Evolutionary conservation across 352 stramenopile species (phyloP).

Genomic region (Pythium plurisporium): DNA sequence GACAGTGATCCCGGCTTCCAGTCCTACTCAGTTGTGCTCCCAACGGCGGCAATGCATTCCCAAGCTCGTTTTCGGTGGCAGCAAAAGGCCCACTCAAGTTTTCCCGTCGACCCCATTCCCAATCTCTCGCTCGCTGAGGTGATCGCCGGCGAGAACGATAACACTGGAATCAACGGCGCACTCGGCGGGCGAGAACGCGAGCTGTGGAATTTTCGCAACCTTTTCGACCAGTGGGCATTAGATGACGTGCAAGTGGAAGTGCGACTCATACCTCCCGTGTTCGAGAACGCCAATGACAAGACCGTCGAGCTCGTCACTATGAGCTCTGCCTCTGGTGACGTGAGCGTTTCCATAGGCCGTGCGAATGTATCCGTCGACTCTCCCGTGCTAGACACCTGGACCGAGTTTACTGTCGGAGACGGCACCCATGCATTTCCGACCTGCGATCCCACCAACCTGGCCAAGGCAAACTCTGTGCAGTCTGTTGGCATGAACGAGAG

Average conservation of each 20-base stretch:
- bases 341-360: constrained; percentile 16
- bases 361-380: constrained; percentile 35
- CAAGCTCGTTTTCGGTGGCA: constrained; percentile 52
- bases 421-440: constrained; percentile 54
- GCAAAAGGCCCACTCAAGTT: constrained; percentile 68
- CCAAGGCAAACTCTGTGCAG: not conserved
- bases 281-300: constrained; percentile 16
- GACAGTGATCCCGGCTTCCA: not conserved
- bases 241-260: constrained; percentile 57
- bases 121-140: constrained; percentile 26
- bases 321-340: not conserved
- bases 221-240: constrained; percentile 74
- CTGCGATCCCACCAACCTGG: constrained; percentile 19
- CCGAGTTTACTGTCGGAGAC: constrained; percentile 39
- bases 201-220: constrained; percentile 58
- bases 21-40: constrained; percentile 34
- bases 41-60: constrained; percentile 37
- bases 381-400: constrained; percentile 40
- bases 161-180: constrained; percentile 30
- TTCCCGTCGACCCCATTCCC: constrained; percentile 38
- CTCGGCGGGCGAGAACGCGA: constrained; percentile 35
- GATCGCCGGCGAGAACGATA: constrained; percentile 35
- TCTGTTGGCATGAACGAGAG: constrained; percentile 25
- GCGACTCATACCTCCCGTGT: constrained; percentile 38
- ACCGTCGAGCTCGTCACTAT: not conserved